Conservation (phyloP, 2,329 filamentous ascomycete genomes). For the Colletotrichum tropicicola region DNA sequence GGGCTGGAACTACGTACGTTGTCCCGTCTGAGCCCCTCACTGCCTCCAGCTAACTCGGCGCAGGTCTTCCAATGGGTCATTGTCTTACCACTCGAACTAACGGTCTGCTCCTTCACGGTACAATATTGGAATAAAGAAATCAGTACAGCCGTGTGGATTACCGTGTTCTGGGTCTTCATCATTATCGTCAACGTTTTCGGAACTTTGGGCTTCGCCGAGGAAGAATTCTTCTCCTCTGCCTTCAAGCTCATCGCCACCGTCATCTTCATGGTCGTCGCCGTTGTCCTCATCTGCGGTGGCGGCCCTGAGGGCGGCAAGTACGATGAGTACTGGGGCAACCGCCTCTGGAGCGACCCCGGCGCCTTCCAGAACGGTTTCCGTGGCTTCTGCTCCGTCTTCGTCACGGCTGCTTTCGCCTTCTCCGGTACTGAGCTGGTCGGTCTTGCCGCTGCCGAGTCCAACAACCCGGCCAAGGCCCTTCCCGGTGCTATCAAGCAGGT, state of each 20-base stretch:
- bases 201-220: constrained; percentile 60
- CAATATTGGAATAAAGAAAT: constrained; percentile 59
- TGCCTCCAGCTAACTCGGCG: neutral
- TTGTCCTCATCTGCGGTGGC: constrained; percentile 66
- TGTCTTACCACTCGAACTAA: constrained; percentile 59
- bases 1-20: constrained; percentile 54
- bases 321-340: constrained; percentile 51
- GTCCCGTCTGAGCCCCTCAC: too few relatives aligned
- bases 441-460: constrained; percentile 74
- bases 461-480: constrained; percentile 74
- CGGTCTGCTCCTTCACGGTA: constrained; percentile 60
- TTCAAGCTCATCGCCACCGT: constrained; percentile 66
- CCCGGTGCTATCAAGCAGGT: constrained; percentile 84
- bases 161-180: constrained; percentile 59
- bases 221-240: constrained; percentile 64
- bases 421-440: constrained; percentile 75
- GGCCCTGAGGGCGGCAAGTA: constrained; percentile 56
- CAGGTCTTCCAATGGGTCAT: constrained; percentile 58
- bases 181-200: constrained; percentile 64
- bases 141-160: constrained; percentile 61
- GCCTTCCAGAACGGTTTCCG: constrained; percentile 76
- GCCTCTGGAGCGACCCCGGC: constrained; percentile 52
- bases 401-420: constrained; percentile 75
- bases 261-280: constrained; percentile 69
- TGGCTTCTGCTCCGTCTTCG: constrained; percentile 74